phyloP scores from a whole-genome alignment of 2,329 filamentous ascomycete species.

The Penicillium olsonii region DNA sequence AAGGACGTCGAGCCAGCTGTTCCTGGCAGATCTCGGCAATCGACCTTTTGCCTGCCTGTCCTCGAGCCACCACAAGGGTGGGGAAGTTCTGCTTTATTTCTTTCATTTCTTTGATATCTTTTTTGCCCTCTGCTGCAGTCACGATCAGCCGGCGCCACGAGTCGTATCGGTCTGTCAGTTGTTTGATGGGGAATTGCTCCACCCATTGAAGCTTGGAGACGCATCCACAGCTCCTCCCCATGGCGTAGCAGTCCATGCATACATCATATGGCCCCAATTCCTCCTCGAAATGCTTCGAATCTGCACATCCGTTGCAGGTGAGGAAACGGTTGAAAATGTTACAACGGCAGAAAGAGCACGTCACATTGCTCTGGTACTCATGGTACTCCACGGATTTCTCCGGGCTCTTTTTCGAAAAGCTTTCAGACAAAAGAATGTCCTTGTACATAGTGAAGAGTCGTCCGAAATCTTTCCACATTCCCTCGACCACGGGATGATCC shows the following conservation, averaged over 20 bases:
- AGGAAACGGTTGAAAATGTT: slow-evolving; percentile 98
- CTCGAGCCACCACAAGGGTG: slow-evolving; percentile 66
- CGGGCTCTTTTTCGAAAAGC: slow-evolving; percentile 65
- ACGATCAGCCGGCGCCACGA: slow-evolving; percentile 79
- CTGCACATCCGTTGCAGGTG: slow-evolving; percentile 82
- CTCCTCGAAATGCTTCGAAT: slow-evolving; percentile 65
- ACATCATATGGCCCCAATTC: slow-evolving; percentile 80
- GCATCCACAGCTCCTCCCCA: slow-evolving; percentile 91
- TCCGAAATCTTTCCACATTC: slow-evolving; percentile 81
- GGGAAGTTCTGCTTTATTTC: slow-evolving; percentile 61
- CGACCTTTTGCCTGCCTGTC: slow-evolving; percentile 70
- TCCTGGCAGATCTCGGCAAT: slow-evolving; percentile 93
- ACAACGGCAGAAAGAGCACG: slow-evolving; percentile 90
- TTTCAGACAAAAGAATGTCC: slow-evolving; percentile 78
- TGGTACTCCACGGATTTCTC: slow-evolving; percentile 74
- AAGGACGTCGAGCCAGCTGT: slow-evolving; percentile 76
- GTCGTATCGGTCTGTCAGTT: slow-evolving; percentile 76
- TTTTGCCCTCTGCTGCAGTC: slow-evolving; percentile 63
- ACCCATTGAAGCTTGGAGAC: slow-evolving; percentile 85
- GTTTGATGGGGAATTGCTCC: slow-evolving; percentile 86
- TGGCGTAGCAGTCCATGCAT: slow-evolving; percentile 98
- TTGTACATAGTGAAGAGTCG: slow-evolving; percentile 77
- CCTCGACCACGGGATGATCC: slow-evolving; percentile 58
- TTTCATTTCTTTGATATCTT: slow-evolving; percentile 45
- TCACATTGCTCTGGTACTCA: slow-evolving; percentile 85